These are phyloP conservation scores for Microstegium vimineum DNA, from an alignment of 176 grass and related monocot genomes.

Conservation along the genomic window DNA sequence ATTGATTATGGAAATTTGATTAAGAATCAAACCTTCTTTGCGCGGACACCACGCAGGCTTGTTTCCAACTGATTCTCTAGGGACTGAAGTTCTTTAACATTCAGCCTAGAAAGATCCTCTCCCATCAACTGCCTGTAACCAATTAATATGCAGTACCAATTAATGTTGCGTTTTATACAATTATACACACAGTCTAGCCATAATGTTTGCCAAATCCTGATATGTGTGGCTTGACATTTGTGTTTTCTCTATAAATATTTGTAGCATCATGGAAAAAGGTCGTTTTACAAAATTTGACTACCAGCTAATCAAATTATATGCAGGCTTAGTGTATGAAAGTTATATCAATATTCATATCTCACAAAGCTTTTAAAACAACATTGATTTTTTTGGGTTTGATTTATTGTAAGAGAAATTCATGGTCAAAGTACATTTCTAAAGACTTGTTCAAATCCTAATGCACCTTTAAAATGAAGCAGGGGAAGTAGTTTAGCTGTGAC, in stretches of 20 bases:
- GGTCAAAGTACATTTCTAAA: not conserved
- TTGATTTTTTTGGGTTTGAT: not conserved
- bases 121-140: slow-evolving; percentile 74
- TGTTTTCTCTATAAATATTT: not conserved
- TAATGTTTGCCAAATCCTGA: not conserved
- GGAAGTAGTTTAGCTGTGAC: not conserved
- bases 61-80: slow-evolving; percentile 73
- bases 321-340: not conserved
- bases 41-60: slow-evolving; percentile 46
- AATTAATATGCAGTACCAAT: not conserved
- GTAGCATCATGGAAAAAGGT: not conserved
- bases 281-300: not conserved
- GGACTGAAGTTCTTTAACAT: slow-evolving; percentile 58
- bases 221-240: not conserved
- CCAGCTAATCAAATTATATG: not conserved
- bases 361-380: not conserved
- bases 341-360: not conserved
- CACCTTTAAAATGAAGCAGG: not conserved
- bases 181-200: not conserved
- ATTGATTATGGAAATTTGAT: not conserved
- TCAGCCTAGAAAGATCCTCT: slow-evolving; percentile 63
- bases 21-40: slow-evolving; percentile 54
- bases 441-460: not conserved
- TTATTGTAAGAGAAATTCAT: not conserved
- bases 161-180: not conserved